phyloP scores from a whole-genome alignment of 2,329 filamentous ascomycete genomes.

The Herpotrichia juniperi region DNA sequence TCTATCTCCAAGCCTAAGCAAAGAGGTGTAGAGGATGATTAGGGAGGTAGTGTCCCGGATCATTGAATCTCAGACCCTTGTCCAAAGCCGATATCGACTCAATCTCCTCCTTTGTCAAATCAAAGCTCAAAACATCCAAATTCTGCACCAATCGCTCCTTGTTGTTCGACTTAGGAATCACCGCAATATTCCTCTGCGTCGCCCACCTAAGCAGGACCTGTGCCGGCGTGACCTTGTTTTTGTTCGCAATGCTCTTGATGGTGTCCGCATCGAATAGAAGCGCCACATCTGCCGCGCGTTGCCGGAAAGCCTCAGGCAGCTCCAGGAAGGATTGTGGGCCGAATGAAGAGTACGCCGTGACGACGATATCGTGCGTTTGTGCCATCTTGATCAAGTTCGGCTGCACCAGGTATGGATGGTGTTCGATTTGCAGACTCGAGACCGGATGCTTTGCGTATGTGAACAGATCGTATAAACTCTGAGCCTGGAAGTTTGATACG shows the following conservation, averaged over 20 bases:
- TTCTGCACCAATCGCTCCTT: slow-evolving; percentile 28
- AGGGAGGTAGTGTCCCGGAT: slow-evolving; percentile 32
- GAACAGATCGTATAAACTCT: slow-evolving; percentile 57
- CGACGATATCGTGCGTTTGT: slow-evolving; percentile 20
- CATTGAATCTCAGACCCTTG: slow-evolving; percentile 40
- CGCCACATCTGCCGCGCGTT: slow-evolving; percentile 65
- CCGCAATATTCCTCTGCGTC: slow-evolving; percentile 63
- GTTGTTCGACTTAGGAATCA: slow-evolving; percentile 32
- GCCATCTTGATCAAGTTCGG: slow-evolving; percentile 22
- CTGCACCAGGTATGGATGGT: slow-evolving; percentile 24
- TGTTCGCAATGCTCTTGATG: slow-evolving; percentile 70
- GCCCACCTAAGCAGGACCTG: slow-evolving; percentile 86
- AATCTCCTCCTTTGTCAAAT: slow-evolving; percentile 28
- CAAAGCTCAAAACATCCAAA: slow-evolving; percentile 37
- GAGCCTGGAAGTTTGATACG: slow-evolving; percentile 26
- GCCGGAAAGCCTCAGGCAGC: slow-evolving; percentile 68
- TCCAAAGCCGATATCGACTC: slow-evolving; percentile 39
- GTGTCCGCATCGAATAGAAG: slow-evolving; percentile 73
- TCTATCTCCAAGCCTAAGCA: too few species aligned
- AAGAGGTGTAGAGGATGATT: slow-evolving; percentile 33
- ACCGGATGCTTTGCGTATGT: slow-evolving; percentile 45
- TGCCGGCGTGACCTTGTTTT: slow-evolving; percentile 73
- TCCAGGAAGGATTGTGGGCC: slow-evolving; percentile 71
- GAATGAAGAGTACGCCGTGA: slow-evolving; percentile 28
- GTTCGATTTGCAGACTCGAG: slow-evolving; percentile 25